These are phyloP conservation scores for Lodderomyces jiufengensis DNA, from an alignment of 1,139 yeast species.

Conservation along the genomic window DNA sequence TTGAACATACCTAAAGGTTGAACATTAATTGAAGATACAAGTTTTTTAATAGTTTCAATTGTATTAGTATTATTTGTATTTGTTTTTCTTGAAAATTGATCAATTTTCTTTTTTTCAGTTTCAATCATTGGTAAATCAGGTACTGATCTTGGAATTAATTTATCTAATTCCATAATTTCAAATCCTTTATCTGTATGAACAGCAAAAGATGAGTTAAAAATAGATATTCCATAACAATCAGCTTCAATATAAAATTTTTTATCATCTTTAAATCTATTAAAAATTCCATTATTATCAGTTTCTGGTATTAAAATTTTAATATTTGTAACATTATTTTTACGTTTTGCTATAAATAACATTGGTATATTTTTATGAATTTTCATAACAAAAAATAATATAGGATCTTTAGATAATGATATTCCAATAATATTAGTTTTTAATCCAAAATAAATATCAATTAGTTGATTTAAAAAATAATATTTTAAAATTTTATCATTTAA, in stretches of 20 bases:
- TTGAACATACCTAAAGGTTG: slow-evolving; percentile 65
- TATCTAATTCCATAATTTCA: slow-evolving; percentile 62
- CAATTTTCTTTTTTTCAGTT: slow-evolving; percentile 17
- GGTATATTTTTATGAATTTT: slow-evolving; percentile 61
- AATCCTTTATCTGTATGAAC: slow-evolving; percentile 69
- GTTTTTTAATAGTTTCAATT: slow-evolving; percentile 32
- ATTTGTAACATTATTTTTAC: slow-evolving; percentile 43
- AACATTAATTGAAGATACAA: slow-evolving; percentile 32
- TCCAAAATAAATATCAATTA: slow-evolving; percentile 38
- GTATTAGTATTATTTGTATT: slow-evolving; percentile 16
- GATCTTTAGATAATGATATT: slow-evolving; percentile 35
- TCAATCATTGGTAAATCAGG: slow-evolving; percentile 30
- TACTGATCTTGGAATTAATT: slow-evolving; percentile 51
- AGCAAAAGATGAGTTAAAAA: slow-evolving; percentile 61
- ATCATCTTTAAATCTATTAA: slow-evolving; percentile 49
- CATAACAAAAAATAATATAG: slow-evolving; percentile 50
- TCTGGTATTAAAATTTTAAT: slow-evolving; percentile 53
- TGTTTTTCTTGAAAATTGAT: slow-evolving; percentile 29
- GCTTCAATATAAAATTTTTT: slow-evolving; percentile 48
- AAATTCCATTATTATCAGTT: slow-evolving; percentile 45
- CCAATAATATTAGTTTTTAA: slow-evolving; percentile 28
- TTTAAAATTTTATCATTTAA: slow-evolving; percentile 58
- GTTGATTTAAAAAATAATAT: slow-evolving; percentile 54
- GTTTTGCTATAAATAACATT: slow-evolving; percentile 53
- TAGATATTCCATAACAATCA: slow-evolving; percentile 54